phyloP scores from a whole-genome alignment of 2,329 filamentous ascomycete genomes.

The Chaetomiaceae sp. region DNA sequence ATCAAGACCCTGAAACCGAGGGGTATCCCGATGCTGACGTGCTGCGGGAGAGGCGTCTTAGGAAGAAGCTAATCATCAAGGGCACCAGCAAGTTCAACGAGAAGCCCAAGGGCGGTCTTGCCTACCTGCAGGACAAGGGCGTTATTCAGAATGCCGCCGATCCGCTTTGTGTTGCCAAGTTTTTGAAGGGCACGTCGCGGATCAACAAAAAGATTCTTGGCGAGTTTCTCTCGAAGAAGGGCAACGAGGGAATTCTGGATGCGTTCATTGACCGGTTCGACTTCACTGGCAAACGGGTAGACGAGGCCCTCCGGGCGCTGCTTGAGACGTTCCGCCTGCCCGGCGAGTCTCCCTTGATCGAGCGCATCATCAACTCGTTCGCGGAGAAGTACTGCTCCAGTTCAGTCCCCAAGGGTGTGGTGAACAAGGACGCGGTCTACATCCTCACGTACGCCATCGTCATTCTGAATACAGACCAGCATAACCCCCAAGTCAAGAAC shows the following conservation, averaged over 20 bases:
- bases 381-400: conserved; percentile 74
- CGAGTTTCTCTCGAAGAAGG: conserved; percentile 86
- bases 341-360: conserved; percentile 87
- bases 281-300: conserved; percentile 77
- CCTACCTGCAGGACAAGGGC: conserved; percentile 75
- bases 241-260: conserved; percentile 76
- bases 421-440: conserved; percentile 80
- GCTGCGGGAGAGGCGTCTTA: conserved; percentile 65
- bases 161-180: conserved; percentile 72
- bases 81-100: conserved; percentile 93
- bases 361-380: conserved; percentile 83
- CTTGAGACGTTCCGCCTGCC: conserved; percentile 89
- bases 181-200: conserved; percentile 79
- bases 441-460: conserved; percentile 94
- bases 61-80: conserved; percentile 83
- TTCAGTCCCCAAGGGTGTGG: conserved; percentile 65
- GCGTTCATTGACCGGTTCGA: conserved; percentile 85
- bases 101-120: conserved; percentile 81
- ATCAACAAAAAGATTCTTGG: conserved; percentile 87
- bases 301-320: conserved; percentile 82
- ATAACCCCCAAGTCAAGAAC: conserved; percentile 81
- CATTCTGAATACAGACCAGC: conserved; percentile 94
- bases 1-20: conserved; percentile 59
- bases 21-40: conserved; percentile 59
- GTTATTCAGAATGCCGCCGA: conserved; percentile 74